Conservation (phyloP, 352 stramenopile genomes). For the Pythium insidiosum region DNA sequence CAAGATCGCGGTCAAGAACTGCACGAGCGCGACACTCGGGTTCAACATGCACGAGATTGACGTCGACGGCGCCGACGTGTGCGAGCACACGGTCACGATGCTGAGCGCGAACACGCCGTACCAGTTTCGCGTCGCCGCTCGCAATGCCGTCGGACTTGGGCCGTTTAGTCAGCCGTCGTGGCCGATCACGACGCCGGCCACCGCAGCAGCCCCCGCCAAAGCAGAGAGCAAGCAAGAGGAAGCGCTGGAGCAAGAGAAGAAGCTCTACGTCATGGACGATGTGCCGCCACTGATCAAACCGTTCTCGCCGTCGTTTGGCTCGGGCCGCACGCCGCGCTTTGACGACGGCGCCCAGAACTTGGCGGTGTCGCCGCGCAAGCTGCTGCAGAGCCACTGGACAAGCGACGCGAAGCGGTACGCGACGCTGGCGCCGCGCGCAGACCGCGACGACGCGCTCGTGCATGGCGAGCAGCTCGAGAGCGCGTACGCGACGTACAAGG, state of each 20-base stretch:
- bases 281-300: slow-evolving; percentile 39
- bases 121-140: slow-evolving; percentile 75
- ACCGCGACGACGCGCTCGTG: slow-evolving; percentile 40
- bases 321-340: slow-evolving; percentile 57
- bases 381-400: slow-evolving; percentile 4
- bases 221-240: background rate
- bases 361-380: slow-evolving; percentile 26
- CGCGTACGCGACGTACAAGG: slow-evolving; percentile 52
- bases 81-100: slow-evolving; percentile 32
- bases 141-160: slow-evolving; percentile 57
- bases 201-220: slow-evolving; percentile 9
- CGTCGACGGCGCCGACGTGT: slow-evolving; percentile 13
- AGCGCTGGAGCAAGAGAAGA: slow-evolving; percentile 2
- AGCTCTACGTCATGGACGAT: slow-evolving; percentile 26
- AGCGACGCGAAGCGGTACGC: slow-evolving; percentile 22
- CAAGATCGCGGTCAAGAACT: slow-evolving; percentile 56
- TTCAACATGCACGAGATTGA: slow-evolving; percentile 44
- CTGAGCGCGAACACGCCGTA: slow-evolving; percentile 75
- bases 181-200: slow-evolving; percentile 37
- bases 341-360: slow-evolving; percentile 29
- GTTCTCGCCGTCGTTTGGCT: slow-evolving; percentile 41
- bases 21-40: slow-evolving; percentile 34
- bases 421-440: slow-evolving; percentile 25
- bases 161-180: slow-evolving; percentile 61
- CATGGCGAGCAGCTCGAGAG: slow-evolving; percentile 65